Percentiles rank a stretch among this genome's conserved stretches.
Conservation (phyloP, 176 grass and related monocot genomes). For the Stipa capillata region DNA sequence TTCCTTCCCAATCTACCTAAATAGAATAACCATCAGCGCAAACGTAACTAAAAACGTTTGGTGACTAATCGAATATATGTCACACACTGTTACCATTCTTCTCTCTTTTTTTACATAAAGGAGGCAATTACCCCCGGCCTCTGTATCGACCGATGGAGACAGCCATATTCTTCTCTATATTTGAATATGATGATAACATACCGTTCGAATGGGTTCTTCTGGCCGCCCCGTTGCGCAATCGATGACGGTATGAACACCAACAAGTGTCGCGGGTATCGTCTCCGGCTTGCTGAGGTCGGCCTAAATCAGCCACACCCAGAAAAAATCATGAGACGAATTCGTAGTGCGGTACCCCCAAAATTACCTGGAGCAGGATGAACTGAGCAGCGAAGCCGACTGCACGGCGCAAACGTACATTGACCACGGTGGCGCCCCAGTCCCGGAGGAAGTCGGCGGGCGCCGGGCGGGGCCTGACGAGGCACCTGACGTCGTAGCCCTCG, state of each 20-base stretch:
- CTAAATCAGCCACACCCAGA: slow-evolving; percentile 35
- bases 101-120: neutral
- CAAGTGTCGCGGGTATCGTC: slow-evolving; percentile 88
- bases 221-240: slow-evolving; percentile 94
- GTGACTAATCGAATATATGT: neutral
- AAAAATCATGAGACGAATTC: neutral
- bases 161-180: too few relatives aligned
- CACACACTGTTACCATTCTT: neutral
- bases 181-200: slow-evolving; percentile 22
- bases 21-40: slow-evolving; percentile 35
- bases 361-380: neutral
- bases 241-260: slow-evolving; percentile 85
- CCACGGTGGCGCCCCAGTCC: slow-evolving; percentile 89
- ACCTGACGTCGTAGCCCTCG: slow-evolving; percentile 96
- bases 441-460: slow-evolving; percentile 93
- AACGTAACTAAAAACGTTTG: neutral
- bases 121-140: too few relatives aligned
- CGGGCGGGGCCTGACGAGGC: slow-evolving; percentile 87
- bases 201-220: slow-evolving; percentile 84
- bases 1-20: slow-evolving; percentile 99
- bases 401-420: slow-evolving; percentile 62
- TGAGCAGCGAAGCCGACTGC: neutral
- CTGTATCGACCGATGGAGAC: too few relatives aligned
- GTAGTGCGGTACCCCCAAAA: neutral
- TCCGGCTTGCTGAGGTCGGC: slow-evolving; percentile 93